Base-by-base conservation (phyloP, 768 basidiomycete species). In the Mycena leptocephala region DNA sequence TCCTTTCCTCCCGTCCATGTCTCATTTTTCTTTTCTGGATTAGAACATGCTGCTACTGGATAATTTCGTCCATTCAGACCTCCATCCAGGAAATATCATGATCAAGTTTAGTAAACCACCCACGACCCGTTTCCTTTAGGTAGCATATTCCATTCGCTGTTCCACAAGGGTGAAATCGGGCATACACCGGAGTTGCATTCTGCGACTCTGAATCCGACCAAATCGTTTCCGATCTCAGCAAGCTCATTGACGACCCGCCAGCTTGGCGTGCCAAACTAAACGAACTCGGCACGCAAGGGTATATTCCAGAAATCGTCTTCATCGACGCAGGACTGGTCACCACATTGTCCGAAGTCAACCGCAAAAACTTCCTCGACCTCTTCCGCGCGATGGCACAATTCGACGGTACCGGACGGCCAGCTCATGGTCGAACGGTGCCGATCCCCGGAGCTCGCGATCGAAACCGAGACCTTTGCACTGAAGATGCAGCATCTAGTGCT, bases 41-140 rank as follows among this genome's bases (percentile, higher is more conserved):
- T 80, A 99, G 96, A 97, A 99, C 86, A 99, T 99, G 98, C 92
- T 99, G 24, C 88, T 99, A 1, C 88, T 99, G 56, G 98, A 99
- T 85, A 99, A 99, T 84, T 99, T 98, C 84, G 97, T 98, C 13
- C 98, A 99, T 83, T 90, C 95, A 5, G 96, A 96, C 82, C 90
- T 96, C 26, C 96, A 96, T 83, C 95, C 96, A 3, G 98, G 98
- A 35, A 99, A 99, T 83, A 97, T 99, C 85, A 95, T 98, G 94
- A 92, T 99, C 87, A 98, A 98, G 83, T 99, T 99, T 87, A 94
- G 92, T 81, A 96, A 95, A 82, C 96, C 96, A 0, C 91, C 94
- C 11, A 90, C 92, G 0, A 94, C 96, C 0, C 85, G 87, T 55
- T 88, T 92, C 79, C 87, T 96, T 84, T 96, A 51, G 85, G 88